These are phyloP conservation scores for Puccinia triticina DNA, from an alignment of 1,284 basidiomycete genomes.

Conservation along the genomic window DNA sequence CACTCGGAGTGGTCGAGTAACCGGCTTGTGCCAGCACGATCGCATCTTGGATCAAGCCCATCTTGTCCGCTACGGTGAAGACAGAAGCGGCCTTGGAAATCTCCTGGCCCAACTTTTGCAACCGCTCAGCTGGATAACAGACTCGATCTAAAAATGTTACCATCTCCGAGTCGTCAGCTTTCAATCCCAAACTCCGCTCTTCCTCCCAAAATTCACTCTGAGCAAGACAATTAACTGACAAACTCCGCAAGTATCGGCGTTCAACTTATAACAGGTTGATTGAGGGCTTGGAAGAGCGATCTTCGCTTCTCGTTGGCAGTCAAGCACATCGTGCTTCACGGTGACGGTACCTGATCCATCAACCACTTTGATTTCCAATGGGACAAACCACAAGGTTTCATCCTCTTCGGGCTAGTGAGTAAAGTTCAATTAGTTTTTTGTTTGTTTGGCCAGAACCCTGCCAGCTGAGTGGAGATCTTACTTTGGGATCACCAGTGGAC, in stretches of 20 bases:
- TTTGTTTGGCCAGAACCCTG: neutral
- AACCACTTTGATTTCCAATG: conserved; percentile 74
- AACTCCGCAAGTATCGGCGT: conserved; percentile 84
- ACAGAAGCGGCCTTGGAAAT: conserved; percentile 70
- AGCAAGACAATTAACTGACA: conserved; percentile 65
- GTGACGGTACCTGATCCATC: conserved; percentile 67
- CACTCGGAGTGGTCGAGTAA: conserved; percentile 73
- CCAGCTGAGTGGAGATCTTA: neutral
- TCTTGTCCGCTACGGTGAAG: conserved; percentile 81
- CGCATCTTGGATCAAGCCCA: conserved; percentile 81
- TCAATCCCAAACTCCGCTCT: neutral
- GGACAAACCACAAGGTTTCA: conserved; percentile 85
- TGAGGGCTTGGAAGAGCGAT: conserved; percentile 69
- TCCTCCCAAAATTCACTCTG: neutral
- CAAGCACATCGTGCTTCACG: conserved; percentile 70
- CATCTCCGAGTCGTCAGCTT: neutral
- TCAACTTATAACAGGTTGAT: conserved; percentile 78
- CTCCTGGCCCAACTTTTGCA: conserved; percentile 77
- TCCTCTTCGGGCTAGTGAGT: conserved; percentile 71
- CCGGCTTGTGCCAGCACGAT: conserved; percentile 80
- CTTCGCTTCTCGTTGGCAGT: conserved; percentile 72
- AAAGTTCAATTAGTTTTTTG: neutral
- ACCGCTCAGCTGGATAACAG: conserved; percentile 78
- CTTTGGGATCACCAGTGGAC: conserved; percentile 74
- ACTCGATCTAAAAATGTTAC: conserved; percentile 71